Evolutionary conservation across 2,329 filamentous ascomycete species (phyloP).

Genomic region (Verticillium albo-atrum): DNA sequence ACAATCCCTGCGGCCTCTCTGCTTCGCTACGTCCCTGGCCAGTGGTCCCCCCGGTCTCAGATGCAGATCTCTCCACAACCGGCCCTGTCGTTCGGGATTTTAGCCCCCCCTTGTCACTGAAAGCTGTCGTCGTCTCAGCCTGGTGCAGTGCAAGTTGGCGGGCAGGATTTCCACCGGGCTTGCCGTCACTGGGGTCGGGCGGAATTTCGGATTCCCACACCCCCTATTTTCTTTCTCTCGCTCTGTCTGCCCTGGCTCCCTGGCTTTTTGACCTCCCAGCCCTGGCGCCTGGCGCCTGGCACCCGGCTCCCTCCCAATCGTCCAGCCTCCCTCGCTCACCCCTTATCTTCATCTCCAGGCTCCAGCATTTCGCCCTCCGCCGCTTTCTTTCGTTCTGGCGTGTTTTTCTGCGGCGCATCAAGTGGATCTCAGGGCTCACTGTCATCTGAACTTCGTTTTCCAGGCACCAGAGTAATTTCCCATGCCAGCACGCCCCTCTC

Average conservation of each 20-base stretch:
- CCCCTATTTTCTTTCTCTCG: not conserved
- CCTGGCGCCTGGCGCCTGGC: no score
- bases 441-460: not conserved
- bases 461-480: not conserved
- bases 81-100: constrained; percentile 3
- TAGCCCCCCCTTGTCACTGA: not conserved
- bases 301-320: not conserved
- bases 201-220: not conserved
- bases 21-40: not conserved
- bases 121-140: not conserved
- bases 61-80: constrained; percentile 4
- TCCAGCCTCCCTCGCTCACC: not conserved
- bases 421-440: not conserved
- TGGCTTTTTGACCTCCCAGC: not conserved
- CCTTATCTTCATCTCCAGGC: not conserved
- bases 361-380: not conserved
- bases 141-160: not conserved
- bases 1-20: not conserved
- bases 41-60: not conserved
- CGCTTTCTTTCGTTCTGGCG: not conserved
- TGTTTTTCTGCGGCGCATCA: not conserved
- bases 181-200: not conserved
- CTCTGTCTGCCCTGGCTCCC: not conserved
- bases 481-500: not conserved
- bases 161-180: not conserved